Conservation (phyloP, 768 basidiomycete species). For the Peribolospora baueri region DNA sequence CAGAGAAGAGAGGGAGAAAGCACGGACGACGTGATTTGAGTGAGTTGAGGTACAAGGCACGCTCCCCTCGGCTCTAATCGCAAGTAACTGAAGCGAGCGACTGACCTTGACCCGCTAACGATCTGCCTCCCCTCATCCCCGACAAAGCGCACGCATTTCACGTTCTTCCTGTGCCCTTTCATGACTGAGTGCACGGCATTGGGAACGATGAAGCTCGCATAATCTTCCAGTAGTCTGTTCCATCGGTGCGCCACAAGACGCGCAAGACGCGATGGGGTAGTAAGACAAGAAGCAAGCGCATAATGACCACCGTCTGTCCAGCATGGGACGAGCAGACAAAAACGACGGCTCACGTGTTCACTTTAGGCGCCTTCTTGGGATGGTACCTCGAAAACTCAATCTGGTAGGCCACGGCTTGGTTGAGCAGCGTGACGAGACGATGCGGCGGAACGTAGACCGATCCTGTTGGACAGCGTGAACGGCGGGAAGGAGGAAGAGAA, state of each 20-base stretch:
- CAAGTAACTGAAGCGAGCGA: neutral
- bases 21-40: too few species aligned
- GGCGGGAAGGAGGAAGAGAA: too few species aligned
- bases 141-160: slow-evolving; percentile 16
- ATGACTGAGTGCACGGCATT: slow-evolving; percentile 8
- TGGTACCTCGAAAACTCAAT: slow-evolving; percentile 6
- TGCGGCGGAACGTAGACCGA: slow-evolving; percentile 7
- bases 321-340: too few species aligned
- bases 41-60: too few species aligned
- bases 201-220: slow-evolving; percentile 13
- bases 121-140: slow-evolving; percentile 7
- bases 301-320: too few species aligned
- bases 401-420: slow-evolving; percentile 18
- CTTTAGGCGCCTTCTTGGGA: neutral
- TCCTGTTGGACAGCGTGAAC: neutral
- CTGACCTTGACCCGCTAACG: slow-evolving; percentile 16
- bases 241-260: neutral
- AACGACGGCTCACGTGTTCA: neutral
- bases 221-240: slow-evolving; percentile 15
- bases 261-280: neutral
- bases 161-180: slow-evolving; percentile 13
- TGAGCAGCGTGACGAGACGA: slow-evolving; percentile 13
- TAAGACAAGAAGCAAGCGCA: too few species aligned
- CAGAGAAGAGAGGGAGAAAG: neutral
- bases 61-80: too few species aligned